Base-by-base conservation (phyloP, 1,139 yeast species). In the Candida sp. region DNA sequence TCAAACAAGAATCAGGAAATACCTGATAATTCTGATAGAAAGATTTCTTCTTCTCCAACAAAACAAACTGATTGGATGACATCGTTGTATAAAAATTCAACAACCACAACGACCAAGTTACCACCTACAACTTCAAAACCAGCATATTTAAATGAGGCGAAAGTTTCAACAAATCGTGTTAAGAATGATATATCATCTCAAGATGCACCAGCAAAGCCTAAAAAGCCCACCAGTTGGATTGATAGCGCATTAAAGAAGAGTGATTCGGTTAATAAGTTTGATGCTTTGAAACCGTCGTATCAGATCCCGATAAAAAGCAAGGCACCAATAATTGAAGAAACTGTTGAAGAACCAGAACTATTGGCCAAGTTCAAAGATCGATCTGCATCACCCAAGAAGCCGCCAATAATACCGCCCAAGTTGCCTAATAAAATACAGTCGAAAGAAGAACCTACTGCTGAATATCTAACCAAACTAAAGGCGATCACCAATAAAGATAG, bases 401-500 rank as follows among this genome's bases (percentile, higher is more conserved):
- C 34, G 11, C 34, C 34, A 12, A 3, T 32, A n/a, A 12, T 32
- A 12, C 34, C 34, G 2, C 34, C 34, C 7, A 32, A 32, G 11
- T 11, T 12, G 6, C 19, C 7, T 5, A 32, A 12, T 56, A 89
- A 87, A 61, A 83, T 85, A 11, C 82, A 87, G 8, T 73, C 85
- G 30, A 15, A 15, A 2, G 79, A 75, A 45, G 78, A 78, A 47
- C 67, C 67, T 3, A 81, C 79, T 49, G 81, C 64, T 52, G 73
- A 74, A 37, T 64, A 65, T 43, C 67, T 83, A 53, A 66, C 70
- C 38, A 64, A 70, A 41, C 64, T 82, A 45, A 74, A 75, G 47
- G 69, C 71, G 47, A 66, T 74, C 40, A 75, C 81, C 9, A 32
- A 12, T 12, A 32, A 32, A 32, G 34, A 6, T 12, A 32, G 2